Evolutionary conservation across 2,329 filamentous ascomycete species (phyloP).

Genomic region (Aspergillus carbonarius): DNA sequence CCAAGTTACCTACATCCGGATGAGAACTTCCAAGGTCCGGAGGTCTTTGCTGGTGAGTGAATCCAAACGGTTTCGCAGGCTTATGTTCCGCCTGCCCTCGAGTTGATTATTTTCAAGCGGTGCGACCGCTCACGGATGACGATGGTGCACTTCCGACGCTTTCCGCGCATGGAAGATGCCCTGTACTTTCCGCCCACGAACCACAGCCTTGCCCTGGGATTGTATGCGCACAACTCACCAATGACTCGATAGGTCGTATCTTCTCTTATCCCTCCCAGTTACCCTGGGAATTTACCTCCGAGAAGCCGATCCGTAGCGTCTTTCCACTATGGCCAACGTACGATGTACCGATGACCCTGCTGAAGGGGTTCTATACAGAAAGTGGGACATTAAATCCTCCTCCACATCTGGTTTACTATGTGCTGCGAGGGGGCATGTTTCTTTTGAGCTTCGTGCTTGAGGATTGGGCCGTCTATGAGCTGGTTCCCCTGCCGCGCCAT

Average conservation of each 20-base stretch:
- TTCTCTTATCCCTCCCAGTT: conserved; percentile 86
- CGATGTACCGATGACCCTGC: conserved; percentile 85
- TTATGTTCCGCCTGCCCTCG: neutral
- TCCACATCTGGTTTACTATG: conserved; percentile 87
- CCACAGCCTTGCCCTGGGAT: neutral
- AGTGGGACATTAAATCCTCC: conserved; percentile 71
- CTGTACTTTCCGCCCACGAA: neutral
- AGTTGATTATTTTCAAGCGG: neutral
- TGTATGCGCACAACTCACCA: conserved; percentile 4
- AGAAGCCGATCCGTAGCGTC: conserved; percentile 86
- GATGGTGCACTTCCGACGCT: neutral
- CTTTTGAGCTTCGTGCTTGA: conserved; percentile 91
- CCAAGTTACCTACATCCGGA: conserved; percentile 97
- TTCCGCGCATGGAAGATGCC: neutral
- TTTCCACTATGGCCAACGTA: conserved; percentile 97
- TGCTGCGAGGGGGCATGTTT: conserved; percentile 87
- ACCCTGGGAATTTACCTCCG: conserved; percentile 95
- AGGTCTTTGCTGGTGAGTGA: conserved; percentile 86
- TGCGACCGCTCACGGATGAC: conserved; percentile 3
- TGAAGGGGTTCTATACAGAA: conserved; percentile 90
- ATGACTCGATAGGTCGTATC: conserved; percentile 68
- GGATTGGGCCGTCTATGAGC: conserved; percentile 94
- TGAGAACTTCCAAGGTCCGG: conserved; percentile 98
- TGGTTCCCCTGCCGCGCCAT: conserved; percentile 71
- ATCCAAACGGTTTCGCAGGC: neutral